These are phyloP conservation scores for Syzygium jambos DNA, from an alignment of 345 rosid genomes.

Conservation along the genomic window DNA sequence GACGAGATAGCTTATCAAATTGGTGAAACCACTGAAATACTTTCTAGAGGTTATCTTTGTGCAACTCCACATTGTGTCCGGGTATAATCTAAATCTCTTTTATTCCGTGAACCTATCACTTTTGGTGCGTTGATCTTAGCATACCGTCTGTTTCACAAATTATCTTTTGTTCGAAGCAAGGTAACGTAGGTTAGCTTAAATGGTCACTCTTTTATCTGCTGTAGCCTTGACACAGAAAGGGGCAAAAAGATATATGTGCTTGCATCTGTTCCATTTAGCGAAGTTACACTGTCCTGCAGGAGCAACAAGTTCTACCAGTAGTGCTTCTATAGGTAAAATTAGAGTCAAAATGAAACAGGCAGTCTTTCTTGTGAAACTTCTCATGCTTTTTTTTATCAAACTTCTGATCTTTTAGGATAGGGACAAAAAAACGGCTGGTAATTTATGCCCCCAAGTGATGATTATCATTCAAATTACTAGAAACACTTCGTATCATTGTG, in stretches of 20 bases:
- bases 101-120: background rate
- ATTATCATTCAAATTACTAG: background rate
- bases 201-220: background rate
- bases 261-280: background rate
- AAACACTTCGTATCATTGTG: background rate
- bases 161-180: background rate
- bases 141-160: background rate
- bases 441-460: background rate
- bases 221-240: background rate
- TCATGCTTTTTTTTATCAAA: background rate
- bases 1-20: constrained; percentile 93
- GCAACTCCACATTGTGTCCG: constrained; percentile 92
- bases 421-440: background rate
- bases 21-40: constrained; percentile 83
- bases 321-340: background rate
- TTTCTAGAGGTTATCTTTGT: constrained; percentile 78
- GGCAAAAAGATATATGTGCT: background rate
- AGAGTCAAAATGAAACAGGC: background rate
- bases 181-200: background rate
- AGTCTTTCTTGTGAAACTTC: background rate
- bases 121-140: background rate
- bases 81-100: constrained; percentile 29
- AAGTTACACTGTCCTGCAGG: background rate
- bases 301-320: background rate
- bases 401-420: background rate